phyloP scores from a whole-genome alignment of 2,329 filamentous ascomycete species.

The Fusarium solani-melongenae region DNA sequence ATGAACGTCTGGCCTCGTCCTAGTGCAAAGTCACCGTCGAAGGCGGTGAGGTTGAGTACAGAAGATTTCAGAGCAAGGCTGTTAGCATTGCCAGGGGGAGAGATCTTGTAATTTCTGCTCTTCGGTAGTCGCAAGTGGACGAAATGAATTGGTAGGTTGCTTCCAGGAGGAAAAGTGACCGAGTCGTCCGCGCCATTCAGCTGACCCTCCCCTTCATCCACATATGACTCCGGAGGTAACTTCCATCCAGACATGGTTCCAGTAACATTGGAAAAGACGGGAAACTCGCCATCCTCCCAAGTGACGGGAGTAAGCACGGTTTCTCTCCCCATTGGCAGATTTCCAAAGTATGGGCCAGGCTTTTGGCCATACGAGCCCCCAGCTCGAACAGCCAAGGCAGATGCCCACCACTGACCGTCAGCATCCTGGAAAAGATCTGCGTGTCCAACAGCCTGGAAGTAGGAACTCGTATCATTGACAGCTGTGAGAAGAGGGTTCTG shows the following conservation, averaged over 20 bases:
- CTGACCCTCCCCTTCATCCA: slow-evolving; percentile 7
- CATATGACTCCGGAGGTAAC: not conserved
- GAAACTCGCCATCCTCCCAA: slow-evolving; percentile 62
- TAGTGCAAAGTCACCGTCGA: slow-evolving; percentile 24
- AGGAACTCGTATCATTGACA: slow-evolving; percentile 49
- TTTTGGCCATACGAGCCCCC: slow-evolving; percentile 34
- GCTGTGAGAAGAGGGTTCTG: slow-evolving; percentile 60
- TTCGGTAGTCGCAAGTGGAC: slow-evolving; percentile 8
- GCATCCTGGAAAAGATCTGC: slow-evolving; percentile 57
- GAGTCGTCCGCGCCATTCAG: not conserved
- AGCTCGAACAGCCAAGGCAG: slow-evolving; percentile 25
- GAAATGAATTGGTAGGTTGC: slow-evolving; percentile 3
- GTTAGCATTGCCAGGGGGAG: slow-evolving; percentile 53
- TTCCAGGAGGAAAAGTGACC: not conserved
- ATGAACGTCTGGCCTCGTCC: slow-evolving; percentile 55
- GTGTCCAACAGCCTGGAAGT: slow-evolving; percentile 57
- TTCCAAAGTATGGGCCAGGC: slow-evolving; percentile 24
- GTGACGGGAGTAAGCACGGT: slow-evolving; percentile 59
- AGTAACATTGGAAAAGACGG: slow-evolving; percentile 45
- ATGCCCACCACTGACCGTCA: slow-evolving; percentile 21
- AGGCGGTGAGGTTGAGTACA: slow-evolving; percentile 63
- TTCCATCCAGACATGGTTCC: slow-evolving; percentile 49
- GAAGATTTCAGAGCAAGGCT: slow-evolving; percentile 61
- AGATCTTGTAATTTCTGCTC: slow-evolving; percentile 54
- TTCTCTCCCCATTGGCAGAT: slow-evolving; percentile 67